phyloP scores from a whole-genome alignment of 345 rosid genomes.

The Diplotaxis tenuifolia region DNA sequence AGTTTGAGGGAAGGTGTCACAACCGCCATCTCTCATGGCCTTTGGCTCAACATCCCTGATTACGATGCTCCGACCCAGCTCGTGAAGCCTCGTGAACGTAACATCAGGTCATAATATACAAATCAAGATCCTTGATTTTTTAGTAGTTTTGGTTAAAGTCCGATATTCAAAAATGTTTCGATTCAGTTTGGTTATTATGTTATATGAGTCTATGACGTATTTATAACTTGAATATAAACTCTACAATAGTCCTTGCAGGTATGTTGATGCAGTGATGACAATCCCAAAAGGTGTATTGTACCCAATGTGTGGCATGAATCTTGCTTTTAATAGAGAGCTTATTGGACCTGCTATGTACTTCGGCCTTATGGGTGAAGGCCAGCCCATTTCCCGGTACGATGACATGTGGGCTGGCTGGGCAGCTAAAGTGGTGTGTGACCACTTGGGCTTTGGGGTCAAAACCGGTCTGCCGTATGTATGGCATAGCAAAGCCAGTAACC shows the following conservation, averaged over 20 bases:
- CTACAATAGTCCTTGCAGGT: conserved; percentile 44
- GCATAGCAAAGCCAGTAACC: conserved; percentile 93
- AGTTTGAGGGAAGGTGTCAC: conserved; percentile 77
- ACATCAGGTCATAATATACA: conserved; percentile 50
- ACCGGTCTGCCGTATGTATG: conserved; percentile 77
- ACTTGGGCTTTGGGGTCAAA: conserved; percentile 73
- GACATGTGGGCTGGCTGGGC: conserved; percentile 99
- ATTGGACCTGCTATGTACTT: conserved; percentile 91
- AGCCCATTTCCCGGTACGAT: conserved; percentile 81
- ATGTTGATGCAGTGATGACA: conserved; percentile 80
- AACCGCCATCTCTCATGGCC: conserved; percentile 81
- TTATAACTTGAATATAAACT: neutral
- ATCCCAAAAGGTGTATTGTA: conserved; percentile 76
- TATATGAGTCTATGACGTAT: neutral
- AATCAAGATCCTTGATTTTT: neutral
- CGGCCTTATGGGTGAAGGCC: conserved; percentile 91
- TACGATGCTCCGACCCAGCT: conserved; percentile 94
- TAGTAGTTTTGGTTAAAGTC: neutral
- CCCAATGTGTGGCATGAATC: conserved; percentile 97
- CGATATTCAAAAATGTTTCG: neutral
- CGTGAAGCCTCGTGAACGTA: conserved; percentile 82
- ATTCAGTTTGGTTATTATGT: neutral
- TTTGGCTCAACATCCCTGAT: conserved; percentile 93
- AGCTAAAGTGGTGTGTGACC: conserved; percentile 80
- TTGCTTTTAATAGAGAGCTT: conserved; percentile 71